phyloP scores from a whole-genome alignment of 495 filamentous ascomycete genomes.

The Talaromyces liani region DNA sequence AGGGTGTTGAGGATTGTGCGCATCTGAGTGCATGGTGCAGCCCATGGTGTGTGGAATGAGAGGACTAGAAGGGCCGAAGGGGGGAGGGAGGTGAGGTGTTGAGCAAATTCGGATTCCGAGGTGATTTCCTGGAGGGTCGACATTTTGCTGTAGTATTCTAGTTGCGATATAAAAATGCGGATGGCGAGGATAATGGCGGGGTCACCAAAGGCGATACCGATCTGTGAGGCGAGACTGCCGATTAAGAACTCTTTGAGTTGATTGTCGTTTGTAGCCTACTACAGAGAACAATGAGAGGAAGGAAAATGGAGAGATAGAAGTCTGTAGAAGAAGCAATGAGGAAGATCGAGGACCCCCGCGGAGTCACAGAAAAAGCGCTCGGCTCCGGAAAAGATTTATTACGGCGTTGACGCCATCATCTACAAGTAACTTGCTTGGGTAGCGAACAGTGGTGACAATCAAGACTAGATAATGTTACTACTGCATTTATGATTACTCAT shows the following conservation, averaged over 20 bases:
- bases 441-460: no score
- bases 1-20: constrained; percentile 75
- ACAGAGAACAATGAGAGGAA: background rate
- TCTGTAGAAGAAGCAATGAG: background rate
- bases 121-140: constrained; percentile 69
- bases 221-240: background rate
- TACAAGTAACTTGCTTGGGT: background rate
- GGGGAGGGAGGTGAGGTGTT: constrained; percentile 55
- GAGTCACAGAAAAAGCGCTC: background rate
- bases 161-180: background rate
- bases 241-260: background rate
- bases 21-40: constrained; percentile 94
- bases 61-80: constrained; percentile 65
- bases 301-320: background rate
- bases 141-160: constrained; percentile 35
- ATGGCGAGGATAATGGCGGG: background rate
- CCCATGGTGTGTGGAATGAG: constrained; percentile 95
- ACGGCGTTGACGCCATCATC: constrained; percentile 10
- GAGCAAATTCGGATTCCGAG: constrained; percentile 57
- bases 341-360: background rate
- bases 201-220: constrained; percentile 11
- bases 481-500: background rate
- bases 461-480: no score
- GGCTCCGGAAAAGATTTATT: constrained; percentile 11
- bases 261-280: background rate